Percentiles rank a stretch among this genome's conserved stretches.
Conservation (phyloP, 2,329 filamentous ascomycete genomes). For the Botrytis elliptica region DNA sequence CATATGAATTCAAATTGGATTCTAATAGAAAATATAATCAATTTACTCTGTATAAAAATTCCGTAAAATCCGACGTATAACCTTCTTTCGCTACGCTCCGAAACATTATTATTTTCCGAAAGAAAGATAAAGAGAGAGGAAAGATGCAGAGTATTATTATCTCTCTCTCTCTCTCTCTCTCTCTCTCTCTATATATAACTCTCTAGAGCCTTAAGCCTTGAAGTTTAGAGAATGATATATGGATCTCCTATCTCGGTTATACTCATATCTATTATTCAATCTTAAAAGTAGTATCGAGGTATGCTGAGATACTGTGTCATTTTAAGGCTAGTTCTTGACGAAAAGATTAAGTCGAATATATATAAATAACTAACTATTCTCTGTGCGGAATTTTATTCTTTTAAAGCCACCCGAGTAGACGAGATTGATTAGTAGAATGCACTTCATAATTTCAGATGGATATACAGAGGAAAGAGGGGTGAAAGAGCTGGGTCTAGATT, state of each 20-base stretch:
- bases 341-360: neutral
- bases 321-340: neutral
- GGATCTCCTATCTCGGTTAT: neutral
- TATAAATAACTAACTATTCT: neutral
- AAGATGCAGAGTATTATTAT: neutral
- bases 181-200: neutral
- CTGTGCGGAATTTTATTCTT: neutral
- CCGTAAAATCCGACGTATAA: no score
- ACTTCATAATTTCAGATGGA: neutral
- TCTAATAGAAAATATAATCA: no score
- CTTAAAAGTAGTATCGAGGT: neutral
- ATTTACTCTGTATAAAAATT: no score
- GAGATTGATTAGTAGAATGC: neutral
- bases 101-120: neutral
- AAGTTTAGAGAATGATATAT: neutral
- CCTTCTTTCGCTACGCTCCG: no score
- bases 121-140: no score
- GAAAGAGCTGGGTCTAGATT: neutral
- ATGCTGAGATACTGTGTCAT: neutral
- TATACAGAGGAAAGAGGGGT: neutral
- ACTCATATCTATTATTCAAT: no score
- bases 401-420: neutral
- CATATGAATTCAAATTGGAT: no score
- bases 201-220: neutral
- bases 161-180: neutral